Evolutionary conservation across 75 land plant genomes (phyloP).

Genomic region (Selaginella moellendorffii): DNA sequence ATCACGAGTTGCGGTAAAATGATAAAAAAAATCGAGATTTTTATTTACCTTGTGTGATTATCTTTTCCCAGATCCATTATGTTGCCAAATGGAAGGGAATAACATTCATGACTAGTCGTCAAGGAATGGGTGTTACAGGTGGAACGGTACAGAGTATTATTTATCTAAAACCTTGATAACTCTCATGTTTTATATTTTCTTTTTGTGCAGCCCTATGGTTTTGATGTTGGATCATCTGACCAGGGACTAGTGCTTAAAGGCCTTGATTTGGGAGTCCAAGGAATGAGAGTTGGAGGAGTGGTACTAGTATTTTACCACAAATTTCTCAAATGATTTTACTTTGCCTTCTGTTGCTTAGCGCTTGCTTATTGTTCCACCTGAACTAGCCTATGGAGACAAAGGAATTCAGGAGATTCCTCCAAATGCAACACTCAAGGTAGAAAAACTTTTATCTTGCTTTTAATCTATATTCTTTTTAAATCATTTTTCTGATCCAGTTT

Average conservation of each 20-base stretch:
- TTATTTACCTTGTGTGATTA: no score
- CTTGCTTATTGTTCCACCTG: constrained; percentile 79
- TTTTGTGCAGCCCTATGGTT: constrained; percentile 82
- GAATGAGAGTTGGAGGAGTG: constrained; percentile 95
- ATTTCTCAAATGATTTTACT: no score
- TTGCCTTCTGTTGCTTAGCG: constrained; percentile 49
- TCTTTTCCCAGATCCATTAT: constrained; percentile 73
- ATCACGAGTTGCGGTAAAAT: constrained; percentile 95
- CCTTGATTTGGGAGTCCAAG: constrained; percentile 81
- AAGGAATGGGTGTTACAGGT: constrained; percentile 92
- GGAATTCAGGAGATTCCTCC: constrained; percentile 98
- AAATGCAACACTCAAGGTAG: constrained; percentile 93
- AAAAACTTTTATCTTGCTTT: neutral
- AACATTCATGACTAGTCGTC: constrained; percentile 91
- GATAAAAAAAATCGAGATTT: no score
- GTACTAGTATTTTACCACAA: no score
- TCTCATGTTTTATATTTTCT: neutral
- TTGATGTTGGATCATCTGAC: constrained; percentile 91
- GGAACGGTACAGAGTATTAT: constrained; percentile 54
- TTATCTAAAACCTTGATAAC: neutral
- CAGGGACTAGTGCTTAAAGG: constrained; percentile 73
- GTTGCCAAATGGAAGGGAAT: constrained; percentile 87
- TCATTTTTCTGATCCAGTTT: constrained; percentile 46
- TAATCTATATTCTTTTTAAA: neutral
- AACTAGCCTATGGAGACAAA: constrained; percentile 87